phyloP scores from a whole-genome alignment of 2,329 filamentous ascomycete species.

The Epichloe baconii region DNA sequence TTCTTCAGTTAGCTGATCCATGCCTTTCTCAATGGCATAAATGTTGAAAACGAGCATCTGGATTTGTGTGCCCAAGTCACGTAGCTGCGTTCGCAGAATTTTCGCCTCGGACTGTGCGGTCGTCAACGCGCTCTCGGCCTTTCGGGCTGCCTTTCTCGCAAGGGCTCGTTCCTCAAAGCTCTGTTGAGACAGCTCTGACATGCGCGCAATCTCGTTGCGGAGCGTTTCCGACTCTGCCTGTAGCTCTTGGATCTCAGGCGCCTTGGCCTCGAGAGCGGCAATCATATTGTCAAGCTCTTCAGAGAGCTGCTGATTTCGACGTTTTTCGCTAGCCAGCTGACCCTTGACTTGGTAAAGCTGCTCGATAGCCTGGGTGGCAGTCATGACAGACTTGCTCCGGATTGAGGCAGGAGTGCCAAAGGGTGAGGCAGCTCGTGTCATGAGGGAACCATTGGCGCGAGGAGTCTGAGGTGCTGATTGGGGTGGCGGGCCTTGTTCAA shows the following conservation, averaged over 20 bases:
- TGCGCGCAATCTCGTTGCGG: slow-evolving; percentile 67
- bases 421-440: slow-evolving; percentile 43
- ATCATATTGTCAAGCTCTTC: slow-evolving; percentile 77
- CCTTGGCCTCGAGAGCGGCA: slow-evolving; percentile 68
- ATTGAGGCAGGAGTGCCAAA: slow-evolving; percentile 48
- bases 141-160: slow-evolving; percentile 66
- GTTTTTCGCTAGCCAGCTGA: slow-evolving; percentile 60
- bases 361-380: slow-evolving; percentile 49
- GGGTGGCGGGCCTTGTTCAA: slow-evolving; percentile 28
- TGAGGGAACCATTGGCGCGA: slow-evolving; percentile 41
- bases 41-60: slow-evolving; percentile 83
- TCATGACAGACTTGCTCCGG: slow-evolving; percentile 41
- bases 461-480: slow-evolving; percentile 48
- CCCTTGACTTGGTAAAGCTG: slow-evolving; percentile 56
- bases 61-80: slow-evolving; percentile 80
- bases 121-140: slow-evolving; percentile 59
- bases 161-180: slow-evolving; percentile 68
- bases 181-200: slow-evolving; percentile 73
- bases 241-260: slow-evolving; percentile 78
- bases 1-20: slow-evolving; percentile 55
- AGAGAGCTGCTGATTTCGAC: slow-evolving; percentile 60
- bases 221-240: slow-evolving; percentile 70
- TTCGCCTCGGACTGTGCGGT: slow-evolving; percentile 55
- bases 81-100: slow-evolving; percentile 73
- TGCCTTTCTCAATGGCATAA: slow-evolving; percentile 67